Base-by-base conservation (phyloP, 176 grass and related monocot species). In the Hyparrhenia diplandra region DNA sequence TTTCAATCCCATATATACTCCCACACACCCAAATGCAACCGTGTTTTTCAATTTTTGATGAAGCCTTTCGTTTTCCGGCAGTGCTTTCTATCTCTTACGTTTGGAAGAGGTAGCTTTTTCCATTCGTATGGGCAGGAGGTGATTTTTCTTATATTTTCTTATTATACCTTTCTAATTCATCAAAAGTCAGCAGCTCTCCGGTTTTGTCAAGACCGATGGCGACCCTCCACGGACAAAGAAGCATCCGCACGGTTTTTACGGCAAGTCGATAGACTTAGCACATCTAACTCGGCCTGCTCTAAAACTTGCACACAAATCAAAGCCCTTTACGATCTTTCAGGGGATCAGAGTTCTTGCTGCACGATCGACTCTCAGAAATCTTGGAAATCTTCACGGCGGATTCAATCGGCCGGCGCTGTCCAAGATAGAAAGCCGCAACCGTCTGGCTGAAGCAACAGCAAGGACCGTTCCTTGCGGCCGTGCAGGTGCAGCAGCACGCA, bases 381-480 rank as follows among this genome's bases (percentile, higher is more conserved):
- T 10, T 42, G 10, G 41, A 45, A 49, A 49, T 49, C 45, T 49
- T 5, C 45, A 49, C 14, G 45, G 13, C 43, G 41, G 41, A 41
- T 41, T 41, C 39, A 41, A 5, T 9, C 39, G 43, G 45, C 45
- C 45, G 45, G 45, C 45, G 45, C 16, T 49, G 45, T 49, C 45
- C 8, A 41, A 62, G 25, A 21, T 32, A 77, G 86, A 31, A 73
- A 74, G 46, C 23, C 59, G 58, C 80, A 78, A 88, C 86, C 18
- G 57, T 58, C 73, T 35, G 43, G 45, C 66, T 28, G 43, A 24
- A 61, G 42, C 31, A 43, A 12, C 11, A n/a, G 58, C 12, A 17
- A 87, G 51, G 81, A 79, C 80, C 75, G 40, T 42, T 57, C 80
- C 75, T 32, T 57, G 35, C 30, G 59, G 25, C 65, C 31, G 73